These are phyloP conservation scores for Pseudopyricularia javanii DNA, from an alignment of 2,329 filamentous ascomycete species.

Conservation along the genomic window DNA sequence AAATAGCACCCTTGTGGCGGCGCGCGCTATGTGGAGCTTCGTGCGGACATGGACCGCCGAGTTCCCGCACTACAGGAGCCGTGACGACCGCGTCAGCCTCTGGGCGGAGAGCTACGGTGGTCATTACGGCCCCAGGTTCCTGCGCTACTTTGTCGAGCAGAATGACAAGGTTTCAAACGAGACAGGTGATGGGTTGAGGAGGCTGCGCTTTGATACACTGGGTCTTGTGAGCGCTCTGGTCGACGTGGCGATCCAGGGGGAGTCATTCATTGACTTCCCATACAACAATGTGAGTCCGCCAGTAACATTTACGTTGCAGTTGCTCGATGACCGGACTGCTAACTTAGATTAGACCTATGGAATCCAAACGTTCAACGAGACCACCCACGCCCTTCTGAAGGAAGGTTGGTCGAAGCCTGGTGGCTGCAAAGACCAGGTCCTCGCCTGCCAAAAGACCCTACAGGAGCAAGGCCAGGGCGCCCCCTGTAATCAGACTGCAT, in stretches of 20 bases:
- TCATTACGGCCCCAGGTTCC: conserved; percentile 36
- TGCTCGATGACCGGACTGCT: not conserved
- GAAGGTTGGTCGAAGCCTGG: conserved; percentile 27
- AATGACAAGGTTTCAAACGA: conserved; percentile 24
- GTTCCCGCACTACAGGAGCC: conserved; percentile 41
- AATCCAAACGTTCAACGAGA: conserved; percentile 35
- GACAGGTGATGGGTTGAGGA: conserved; percentile 5
- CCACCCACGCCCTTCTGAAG: conserved; percentile 28
- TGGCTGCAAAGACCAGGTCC: conserved; percentile 41
- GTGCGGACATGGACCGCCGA: conserved; percentile 10
- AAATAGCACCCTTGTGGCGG: conserved; percentile 6
- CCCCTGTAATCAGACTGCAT: not conserved
- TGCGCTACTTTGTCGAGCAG: conserved; percentile 29
- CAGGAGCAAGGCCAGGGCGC: conserved; percentile 7
- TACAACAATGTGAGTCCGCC: conserved; percentile 35
- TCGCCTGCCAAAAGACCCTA: conserved; percentile 6
- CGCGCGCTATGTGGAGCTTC: conserved; percentile 9
- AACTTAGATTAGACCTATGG: not conserved
- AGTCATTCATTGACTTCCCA: conserved; percentile 32
- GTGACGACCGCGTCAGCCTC: conserved; percentile 35
- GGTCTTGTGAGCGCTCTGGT: conserved; percentile 45
- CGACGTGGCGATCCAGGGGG: conserved; percentile 33
- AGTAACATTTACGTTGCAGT: not conserved
- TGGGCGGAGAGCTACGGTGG: conserved; percentile 44
- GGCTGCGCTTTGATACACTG: conserved; percentile 30